These are phyloP conservation scores for Zalerion maritima DNA, from an alignment of 495 filamentous ascomycete genomes.

Conservation along the genomic window DNA sequence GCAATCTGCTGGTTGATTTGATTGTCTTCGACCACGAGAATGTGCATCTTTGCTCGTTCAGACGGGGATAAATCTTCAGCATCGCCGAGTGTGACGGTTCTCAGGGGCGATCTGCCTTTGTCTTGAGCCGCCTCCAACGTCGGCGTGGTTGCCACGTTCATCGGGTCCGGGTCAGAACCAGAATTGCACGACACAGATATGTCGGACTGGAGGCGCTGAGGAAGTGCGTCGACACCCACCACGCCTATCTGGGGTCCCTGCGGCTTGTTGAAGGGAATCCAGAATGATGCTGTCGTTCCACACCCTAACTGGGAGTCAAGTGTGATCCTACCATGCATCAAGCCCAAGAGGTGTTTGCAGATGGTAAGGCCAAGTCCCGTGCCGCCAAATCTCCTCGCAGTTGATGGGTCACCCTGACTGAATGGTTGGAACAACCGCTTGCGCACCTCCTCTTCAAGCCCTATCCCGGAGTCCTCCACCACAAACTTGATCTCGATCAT, in stretches of 20 bases:
- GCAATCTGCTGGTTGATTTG: slow-evolving; percentile 69
- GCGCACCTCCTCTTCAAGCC: slow-evolving; percentile 60
- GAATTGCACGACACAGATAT: slow-evolving; percentile 44
- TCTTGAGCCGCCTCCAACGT: too few species aligned
- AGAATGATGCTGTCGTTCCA: slow-evolving; percentile 53
- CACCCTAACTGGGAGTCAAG: slow-evolving; percentile 41
- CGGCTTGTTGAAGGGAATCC: slow-evolving; percentile 52
- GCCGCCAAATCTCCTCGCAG: slow-evolving; percentile 60
- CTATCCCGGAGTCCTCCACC: slow-evolving; percentile 72
- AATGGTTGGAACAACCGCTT: slow-evolving; percentile 73
- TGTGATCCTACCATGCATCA: slow-evolving; percentile 68
- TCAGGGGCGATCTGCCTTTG: slow-evolving; percentile 14
- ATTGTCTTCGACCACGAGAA: slow-evolving; percentile 75
- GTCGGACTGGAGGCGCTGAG: slow-evolving; percentile 47
- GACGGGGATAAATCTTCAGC: slow-evolving; percentile 22
- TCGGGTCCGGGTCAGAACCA: slow-evolving; percentile 16
- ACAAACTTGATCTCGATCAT: slow-evolving; percentile 40
- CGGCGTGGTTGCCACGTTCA: too few species aligned
- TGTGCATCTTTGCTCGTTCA: slow-evolving; percentile 39
- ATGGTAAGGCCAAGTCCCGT: slow-evolving; percentile 74
- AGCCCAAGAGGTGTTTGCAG: slow-evolving; percentile 58
- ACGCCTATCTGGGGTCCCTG: slow-evolving; percentile 18
- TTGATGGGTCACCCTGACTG: slow-evolving; percentile 69
- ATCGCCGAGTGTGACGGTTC: slow-evolving; percentile 17
- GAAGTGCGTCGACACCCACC: slow-evolving; percentile 37